Evolutionary conservation across 768 basidiomycete genomes (phyloP).

Genomic region (Collybia sordida): DNA sequence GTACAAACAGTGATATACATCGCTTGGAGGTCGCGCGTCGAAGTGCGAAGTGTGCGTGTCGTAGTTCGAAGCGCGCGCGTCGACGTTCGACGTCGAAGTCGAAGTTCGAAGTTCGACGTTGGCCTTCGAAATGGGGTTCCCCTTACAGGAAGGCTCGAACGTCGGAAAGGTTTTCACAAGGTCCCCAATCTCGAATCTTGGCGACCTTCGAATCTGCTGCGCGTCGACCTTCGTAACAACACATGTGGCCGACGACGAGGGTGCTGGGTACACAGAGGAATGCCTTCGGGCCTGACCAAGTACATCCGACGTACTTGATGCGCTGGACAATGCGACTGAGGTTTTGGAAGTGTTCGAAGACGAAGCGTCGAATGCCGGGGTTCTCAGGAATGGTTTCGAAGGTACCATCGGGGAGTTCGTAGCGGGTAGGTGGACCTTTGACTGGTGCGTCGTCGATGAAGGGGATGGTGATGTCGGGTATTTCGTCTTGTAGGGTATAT

Average conservation of each 20-base stretch:
- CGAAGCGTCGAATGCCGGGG: too few relatives aligned
- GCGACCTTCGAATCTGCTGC: conserved; percentile 21
- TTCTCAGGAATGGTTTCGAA: conserved; percentile 19
- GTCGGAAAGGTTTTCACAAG: conserved; percentile 9
- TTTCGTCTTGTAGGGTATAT: conserved; percentile 1
- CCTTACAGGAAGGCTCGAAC: conserved; percentile 20
- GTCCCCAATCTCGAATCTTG: too few relatives aligned
- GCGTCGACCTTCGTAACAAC: conserved; percentile 28
- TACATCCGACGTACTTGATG: conserved; percentile 27
- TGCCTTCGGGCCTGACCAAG: conserved; percentile 25
- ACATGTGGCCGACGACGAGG: conserved; percentile 31
- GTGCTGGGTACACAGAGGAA: too few relatives aligned
- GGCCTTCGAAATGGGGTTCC: too few relatives aligned
- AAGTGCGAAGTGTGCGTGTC: too few relatives aligned
- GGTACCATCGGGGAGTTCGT: neutral
- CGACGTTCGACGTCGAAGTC: too few relatives aligned
- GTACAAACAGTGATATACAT: too few relatives aligned
- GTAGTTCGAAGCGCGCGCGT: too few relatives aligned
- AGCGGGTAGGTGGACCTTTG: neutral
- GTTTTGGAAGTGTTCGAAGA: conserved; percentile 33
- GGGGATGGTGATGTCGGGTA: conserved; percentile 9
- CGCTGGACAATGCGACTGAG: conserved; percentile 32
- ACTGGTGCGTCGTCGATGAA: conserved; percentile 19
- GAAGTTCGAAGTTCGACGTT: too few relatives aligned
- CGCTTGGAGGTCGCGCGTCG: too few relatives aligned